Conservation (phyloP, 768 basidiomycete genomes). For the Mycena rebaudengoi region DNA sequence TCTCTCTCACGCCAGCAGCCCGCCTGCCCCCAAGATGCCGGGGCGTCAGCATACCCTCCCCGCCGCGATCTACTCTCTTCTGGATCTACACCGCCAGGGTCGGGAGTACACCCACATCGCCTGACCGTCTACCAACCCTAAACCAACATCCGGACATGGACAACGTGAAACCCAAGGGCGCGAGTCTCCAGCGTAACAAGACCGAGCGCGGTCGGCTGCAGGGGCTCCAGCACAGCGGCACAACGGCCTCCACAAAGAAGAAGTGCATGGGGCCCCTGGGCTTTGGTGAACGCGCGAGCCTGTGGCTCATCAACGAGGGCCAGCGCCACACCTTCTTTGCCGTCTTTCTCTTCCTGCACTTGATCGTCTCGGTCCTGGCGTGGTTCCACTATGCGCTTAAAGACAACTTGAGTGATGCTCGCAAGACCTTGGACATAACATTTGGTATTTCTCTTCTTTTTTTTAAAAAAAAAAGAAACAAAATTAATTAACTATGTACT, state of each 20-base stretch:
- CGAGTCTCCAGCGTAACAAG: conserved; percentile 69
- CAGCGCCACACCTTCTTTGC: conserved; percentile 63
- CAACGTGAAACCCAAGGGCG: no score
- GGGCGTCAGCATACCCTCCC: no score
- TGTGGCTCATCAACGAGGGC: conserved; percentile 80
- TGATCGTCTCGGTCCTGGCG: conserved; percentile 65
- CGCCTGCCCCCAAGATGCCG: no score
- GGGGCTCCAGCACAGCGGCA: conserved; percentile 70
- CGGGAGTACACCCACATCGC: no score
- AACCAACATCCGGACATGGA: no score
- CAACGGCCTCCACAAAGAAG: conserved; percentile 29
- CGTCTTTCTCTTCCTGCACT: conserved; percentile 68
- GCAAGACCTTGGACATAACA: conserved; percentile 65
- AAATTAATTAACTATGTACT: background rate
- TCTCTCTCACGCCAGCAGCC: no score
- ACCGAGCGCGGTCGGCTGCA: conserved; percentile 68
- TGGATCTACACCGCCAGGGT: no score
- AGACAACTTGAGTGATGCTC: conserved; percentile 64
- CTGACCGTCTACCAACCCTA: no score
- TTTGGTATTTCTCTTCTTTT: conserved; percentile 49
- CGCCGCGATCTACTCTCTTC: no score
- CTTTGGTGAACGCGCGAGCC: conserved; percentile 34
- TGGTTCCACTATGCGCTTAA: conserved; percentile 65
- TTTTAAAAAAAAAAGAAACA: background rate
- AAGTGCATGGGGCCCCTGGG: conserved; percentile 47